Evolutionary conservation across 1,139 yeast species (phyloP).

Genomic region (Lodderomyces orthopsilosis): DNA sequence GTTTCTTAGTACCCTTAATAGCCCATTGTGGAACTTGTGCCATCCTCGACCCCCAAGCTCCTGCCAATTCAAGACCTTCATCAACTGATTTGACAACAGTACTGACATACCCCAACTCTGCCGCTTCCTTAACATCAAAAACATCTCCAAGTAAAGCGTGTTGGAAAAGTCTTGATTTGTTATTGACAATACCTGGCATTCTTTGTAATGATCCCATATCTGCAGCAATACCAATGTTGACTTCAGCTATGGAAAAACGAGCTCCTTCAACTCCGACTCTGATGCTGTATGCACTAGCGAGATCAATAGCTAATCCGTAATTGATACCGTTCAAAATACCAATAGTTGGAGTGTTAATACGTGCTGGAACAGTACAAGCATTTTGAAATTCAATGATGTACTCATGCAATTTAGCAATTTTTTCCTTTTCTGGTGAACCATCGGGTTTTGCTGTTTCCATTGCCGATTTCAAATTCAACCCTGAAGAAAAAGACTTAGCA

Average conservation of each 20-base stretch:
- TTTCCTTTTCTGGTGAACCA: slow-evolving; percentile 14
- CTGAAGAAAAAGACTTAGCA: slow-evolving; percentile 62
- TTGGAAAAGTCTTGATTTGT: slow-evolving; percentile 59
- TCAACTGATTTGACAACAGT: slow-evolving; percentile 45
- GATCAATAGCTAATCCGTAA: slow-evolving; percentile 69
- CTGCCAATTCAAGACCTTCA: slow-evolving; percentile 49
- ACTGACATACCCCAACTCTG: slow-evolving; percentile 53
- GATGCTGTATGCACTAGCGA: slow-evolving; percentile 56
- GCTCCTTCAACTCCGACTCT: slow-evolving; percentile 57
- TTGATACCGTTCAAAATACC: slow-evolving; percentile 45
- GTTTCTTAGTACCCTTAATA: slow-evolving; percentile 61
- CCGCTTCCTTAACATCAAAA: slow-evolving; percentile 58
- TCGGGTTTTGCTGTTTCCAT: slow-evolving; percentile 12
- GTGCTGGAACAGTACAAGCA: slow-evolving; percentile 47
- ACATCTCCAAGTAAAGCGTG: slow-evolving; percentile 61
- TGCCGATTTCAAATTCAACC: slow-evolving; percentile 57
- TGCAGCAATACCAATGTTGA: slow-evolving; percentile 73
- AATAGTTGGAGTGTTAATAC: slow-evolving; percentile 49
- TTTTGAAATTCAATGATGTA: slow-evolving; percentile 59
- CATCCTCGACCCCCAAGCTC: slow-evolving; percentile 50
- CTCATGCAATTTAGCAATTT: slow-evolving; percentile 27
- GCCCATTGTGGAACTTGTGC: slow-evolving; percentile 56
- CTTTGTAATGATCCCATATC: slow-evolving; percentile 80
- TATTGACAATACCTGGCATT: slow-evolving; percentile 53
- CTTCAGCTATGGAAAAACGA: slow-evolving; percentile 62